Evolutionary conservation across 2,329 filamentous ascomycete species (phyloP), one percentile per base, ranked within the genome.

Genomic region (Colletotrichum lindemuthianum): DNA sequence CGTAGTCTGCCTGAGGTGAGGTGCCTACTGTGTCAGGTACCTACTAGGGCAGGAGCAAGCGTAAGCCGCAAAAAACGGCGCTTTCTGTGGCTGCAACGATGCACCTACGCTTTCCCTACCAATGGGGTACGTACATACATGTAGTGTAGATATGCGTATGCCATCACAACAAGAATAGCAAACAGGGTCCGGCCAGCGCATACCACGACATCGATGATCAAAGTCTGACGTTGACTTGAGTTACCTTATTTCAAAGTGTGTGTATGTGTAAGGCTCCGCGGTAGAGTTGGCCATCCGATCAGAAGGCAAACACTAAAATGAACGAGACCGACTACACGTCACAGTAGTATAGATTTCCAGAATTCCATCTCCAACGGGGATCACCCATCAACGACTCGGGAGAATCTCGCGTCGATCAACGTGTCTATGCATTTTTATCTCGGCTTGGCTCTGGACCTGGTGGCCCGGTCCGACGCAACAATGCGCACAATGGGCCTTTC

Each of bases 311-410:
- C 33, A 32, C 53, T 56, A 37, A 33, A n/a, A 16, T n/a, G 24
- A 16, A 16, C 8, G 11, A 45, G 15, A 9, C 10, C 9, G 49
- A 16, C 16, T 47, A 48, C 37, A 45, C 24, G 50, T 39, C 24
- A 40, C 58, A 56, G 43, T 13, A 13, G 12, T 43, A 49, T 52
- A 58, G 45, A 32, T 39, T 41, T 50, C 6, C 39, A 10, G 10
- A 16, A 41, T 54, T 65, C 51, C 60, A 60, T 56, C 63, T 52
- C 48, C 59, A 53, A 56, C 59, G 58, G 59, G 63, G 58, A 36
- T 65, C 44, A 63, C 47, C 63, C 58, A 63, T 61, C 11, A 24
- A 45, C 63, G 51, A 65, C 51, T 63, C 63, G 63, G 58, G 63
- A 56, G 47, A 57, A 63, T 65, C 63, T 34, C 45, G 24, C 24